phyloP scores from a whole-genome alignment of 139 green algal species.

The Ettlia oleoabundans region DNA sequence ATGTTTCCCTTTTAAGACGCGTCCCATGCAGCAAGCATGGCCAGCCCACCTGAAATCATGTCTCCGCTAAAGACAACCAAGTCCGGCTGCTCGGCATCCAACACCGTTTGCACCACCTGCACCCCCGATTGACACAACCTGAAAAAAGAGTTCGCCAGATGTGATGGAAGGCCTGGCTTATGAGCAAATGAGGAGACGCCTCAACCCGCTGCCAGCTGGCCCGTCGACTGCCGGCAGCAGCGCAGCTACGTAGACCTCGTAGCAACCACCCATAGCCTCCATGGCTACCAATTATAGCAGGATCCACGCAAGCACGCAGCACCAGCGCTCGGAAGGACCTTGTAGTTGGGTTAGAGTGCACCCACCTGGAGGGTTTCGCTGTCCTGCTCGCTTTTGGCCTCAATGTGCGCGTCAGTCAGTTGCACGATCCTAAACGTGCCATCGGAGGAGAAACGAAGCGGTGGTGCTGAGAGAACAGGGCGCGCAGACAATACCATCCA shows the following conservation, averaged over 20 bases:
- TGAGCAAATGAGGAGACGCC: background rate
- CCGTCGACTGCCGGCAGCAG: too few species aligned
- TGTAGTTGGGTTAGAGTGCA: background rate
- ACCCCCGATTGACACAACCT: too few species aligned
- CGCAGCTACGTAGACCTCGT: too few species aligned
- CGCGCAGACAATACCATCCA: too few species aligned
- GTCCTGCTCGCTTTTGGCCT: background rate
- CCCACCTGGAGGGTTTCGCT: background rate
- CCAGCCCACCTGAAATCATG: constrained; percentile 39
- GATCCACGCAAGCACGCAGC: background rate
- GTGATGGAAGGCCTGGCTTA: too few species aligned
- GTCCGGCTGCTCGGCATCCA: constrained; percentile 6
- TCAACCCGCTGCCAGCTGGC: too few species aligned
- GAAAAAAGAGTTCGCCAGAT: too few species aligned
- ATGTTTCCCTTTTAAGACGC: too few species aligned
- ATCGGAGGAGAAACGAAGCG: background rate
- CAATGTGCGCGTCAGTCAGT: constrained; percentile 30
- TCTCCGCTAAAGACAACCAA: constrained; percentile 31
- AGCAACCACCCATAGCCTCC: background rate
- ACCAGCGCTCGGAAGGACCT: background rate
- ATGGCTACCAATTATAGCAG: background rate
- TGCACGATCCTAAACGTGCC: constrained; percentile 36
- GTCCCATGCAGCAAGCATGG: too few species aligned
- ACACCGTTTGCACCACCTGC: background rate
- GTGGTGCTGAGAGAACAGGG: background rate